phyloP scores from a whole-genome alignment of 2,329 filamentous ascomycete genomes.

The Talaromyces funiculosus region DNA sequence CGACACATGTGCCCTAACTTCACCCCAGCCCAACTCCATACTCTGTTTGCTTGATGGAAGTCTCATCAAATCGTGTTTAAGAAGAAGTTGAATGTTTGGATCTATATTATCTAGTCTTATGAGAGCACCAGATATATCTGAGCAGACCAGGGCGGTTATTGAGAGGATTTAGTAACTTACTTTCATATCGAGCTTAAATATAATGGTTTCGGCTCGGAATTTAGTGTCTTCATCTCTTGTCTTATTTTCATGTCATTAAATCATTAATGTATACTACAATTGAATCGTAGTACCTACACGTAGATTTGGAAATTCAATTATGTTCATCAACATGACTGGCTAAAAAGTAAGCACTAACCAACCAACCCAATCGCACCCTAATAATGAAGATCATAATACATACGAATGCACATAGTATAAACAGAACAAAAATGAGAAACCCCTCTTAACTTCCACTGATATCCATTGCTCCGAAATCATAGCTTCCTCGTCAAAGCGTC shows the following conservation, averaged over 20 bases:
- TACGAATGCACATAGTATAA: constrained; percentile 2
- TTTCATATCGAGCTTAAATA: background rate
- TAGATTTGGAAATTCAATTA: background rate
- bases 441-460: background rate
- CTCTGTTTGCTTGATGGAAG: background rate
- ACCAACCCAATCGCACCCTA: background rate
- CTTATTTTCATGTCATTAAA: background rate
- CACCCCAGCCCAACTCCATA: background rate
- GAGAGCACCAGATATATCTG: too few species aligned
- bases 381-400: constrained; percentile 3
- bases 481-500: background rate
- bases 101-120: background rate
- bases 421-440: background rate
- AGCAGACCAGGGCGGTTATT: background rate
- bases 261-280: background rate
- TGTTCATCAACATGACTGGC: background rate
- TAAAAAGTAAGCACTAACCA: background rate
- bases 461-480: background rate
- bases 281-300: background rate
- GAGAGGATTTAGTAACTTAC: background rate
- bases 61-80: background rate
- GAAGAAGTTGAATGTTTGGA: background rate
- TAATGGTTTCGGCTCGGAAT: background rate
- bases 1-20: background rate
- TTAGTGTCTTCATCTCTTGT: background rate